Evolutionary conservation across 345 rosid species (phyloP).

Genomic region (Physaria fendleri): DNA sequence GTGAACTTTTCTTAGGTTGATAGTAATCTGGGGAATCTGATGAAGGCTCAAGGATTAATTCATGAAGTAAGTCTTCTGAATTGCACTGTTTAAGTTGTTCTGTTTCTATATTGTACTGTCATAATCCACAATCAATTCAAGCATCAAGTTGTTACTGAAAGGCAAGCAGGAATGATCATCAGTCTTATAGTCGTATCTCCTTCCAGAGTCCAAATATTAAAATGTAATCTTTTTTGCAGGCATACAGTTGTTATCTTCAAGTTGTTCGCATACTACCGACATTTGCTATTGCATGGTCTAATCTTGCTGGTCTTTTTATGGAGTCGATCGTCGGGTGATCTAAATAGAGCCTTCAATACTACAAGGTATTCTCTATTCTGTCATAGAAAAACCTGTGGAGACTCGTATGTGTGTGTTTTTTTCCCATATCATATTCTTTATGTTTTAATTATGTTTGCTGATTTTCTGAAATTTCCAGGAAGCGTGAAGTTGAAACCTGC

Average conservation of each 20-base stretch:
- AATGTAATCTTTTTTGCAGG: constrained; percentile 89
- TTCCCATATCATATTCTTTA: background rate
- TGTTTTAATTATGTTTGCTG: constrained; percentile 7
- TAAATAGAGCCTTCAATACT: constrained; percentile 90
- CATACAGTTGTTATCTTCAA: constrained; percentile 92
- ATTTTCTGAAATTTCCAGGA: constrained; percentile 48
- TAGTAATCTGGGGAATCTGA: constrained; percentile 83
- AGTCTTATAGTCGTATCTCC: constrained; percentile 70
- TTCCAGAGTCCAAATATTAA: constrained; percentile 65
- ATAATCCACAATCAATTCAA: constrained; percentile 61
- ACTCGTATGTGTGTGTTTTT: background rate
- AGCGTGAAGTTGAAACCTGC: too few relatives aligned
- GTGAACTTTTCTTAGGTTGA: constrained; percentile 58
- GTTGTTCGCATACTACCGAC: constrained; percentile 92
- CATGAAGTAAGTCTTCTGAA: constrained; percentile 75
- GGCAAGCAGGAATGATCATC: too few relatives aligned
- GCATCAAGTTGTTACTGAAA: constrained; percentile 60
- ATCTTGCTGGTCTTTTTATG: constrained; percentile 98
- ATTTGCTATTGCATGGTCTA: constrained; percentile 99
- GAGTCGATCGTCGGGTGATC: constrained; percentile 97
- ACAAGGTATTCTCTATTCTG: constrained; percentile 51
- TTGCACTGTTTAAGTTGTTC: background rate
- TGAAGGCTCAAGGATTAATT: constrained; percentile 93
- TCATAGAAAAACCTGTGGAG: background rate
- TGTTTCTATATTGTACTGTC: constrained; percentile 37